These are phyloP conservation scores for Wickerhamiella parazyma DNA, from an alignment of 805 yeast species.

Conservation along the genomic window DNA sequence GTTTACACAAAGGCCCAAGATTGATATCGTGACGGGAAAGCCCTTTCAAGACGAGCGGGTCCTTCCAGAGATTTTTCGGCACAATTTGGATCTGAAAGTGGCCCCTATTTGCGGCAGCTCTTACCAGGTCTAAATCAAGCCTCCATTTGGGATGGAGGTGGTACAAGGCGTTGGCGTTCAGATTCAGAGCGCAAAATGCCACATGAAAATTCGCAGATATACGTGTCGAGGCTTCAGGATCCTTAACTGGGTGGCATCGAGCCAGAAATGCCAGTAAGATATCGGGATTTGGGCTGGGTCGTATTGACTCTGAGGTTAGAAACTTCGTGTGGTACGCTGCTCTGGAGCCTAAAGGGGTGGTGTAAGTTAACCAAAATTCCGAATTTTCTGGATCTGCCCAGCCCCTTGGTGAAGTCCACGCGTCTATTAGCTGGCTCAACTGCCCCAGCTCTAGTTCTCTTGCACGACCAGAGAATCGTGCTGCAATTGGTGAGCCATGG, in stretches of 20 bases:
- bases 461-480: not conserved
- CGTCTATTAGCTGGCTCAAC: not conserved
- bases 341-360: not conserved
- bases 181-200: not conserved
- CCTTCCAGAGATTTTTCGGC: not conserved
- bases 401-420: not conserved
- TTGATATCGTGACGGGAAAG: not conserved
- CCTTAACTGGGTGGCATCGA: not conserved
- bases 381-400: not conserved
- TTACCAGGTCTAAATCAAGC: not conserved
- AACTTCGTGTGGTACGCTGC: not conserved
- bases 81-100: not conserved
- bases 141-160: not conserved
- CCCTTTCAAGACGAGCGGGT: not conserved
- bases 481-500: not conserved
- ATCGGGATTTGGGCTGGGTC: not conserved
- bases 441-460: not conserved
- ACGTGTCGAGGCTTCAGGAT: not conserved
- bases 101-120: not conserved
- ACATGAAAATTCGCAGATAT: not conserved
- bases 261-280: not conserved
- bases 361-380: not conserved
- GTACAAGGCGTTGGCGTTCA: not conserved
- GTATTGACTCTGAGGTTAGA: not conserved
- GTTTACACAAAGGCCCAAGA: not conserved